Percentiles rank a stretch among this genome's conserved stretches.
Conservation (phyloP, 371 early-diverging fungal species). For the Funneliformis caledonium region DNA sequence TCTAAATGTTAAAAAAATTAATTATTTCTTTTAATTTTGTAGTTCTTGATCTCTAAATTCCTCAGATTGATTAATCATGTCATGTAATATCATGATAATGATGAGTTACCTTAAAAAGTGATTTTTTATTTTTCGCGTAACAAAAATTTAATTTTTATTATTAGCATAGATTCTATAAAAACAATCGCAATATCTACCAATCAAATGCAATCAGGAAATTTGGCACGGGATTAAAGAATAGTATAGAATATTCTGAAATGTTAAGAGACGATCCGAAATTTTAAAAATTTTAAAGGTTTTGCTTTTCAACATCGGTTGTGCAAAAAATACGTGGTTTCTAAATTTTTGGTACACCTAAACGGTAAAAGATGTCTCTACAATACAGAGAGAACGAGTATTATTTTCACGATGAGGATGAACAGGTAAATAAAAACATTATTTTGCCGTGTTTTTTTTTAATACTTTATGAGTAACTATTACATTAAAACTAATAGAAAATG, state of each 20-base stretch:
- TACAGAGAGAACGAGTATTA: not conserved
- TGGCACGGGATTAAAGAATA: not conserved
- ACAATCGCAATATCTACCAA: too few relatives aligned
- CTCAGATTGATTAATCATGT: too few relatives aligned
- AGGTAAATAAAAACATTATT: not conserved
- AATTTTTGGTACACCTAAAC: not conserved
- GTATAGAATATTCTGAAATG: not conserved
- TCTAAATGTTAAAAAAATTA: too few relatives aligned
- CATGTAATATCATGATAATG: too few relatives aligned
- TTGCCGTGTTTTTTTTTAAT: not conserved
- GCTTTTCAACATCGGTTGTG: not conserved
- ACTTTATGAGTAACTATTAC: not conserved
- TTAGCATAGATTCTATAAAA: too few relatives aligned
- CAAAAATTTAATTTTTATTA: too few relatives aligned
- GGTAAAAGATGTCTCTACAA: not conserved
- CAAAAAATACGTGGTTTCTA: not conserved
- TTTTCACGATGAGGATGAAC: not conserved
- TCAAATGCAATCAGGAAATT: too few relatives aligned
- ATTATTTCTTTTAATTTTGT: too few relatives aligned
- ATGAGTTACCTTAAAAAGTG: too few relatives aligned
- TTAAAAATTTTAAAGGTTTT: not conserved
- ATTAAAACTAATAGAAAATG: not conserved
- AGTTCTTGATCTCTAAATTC: too few relatives aligned
- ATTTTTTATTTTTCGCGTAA: too few relatives aligned
- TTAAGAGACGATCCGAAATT: not conserved